Conservation (phyloP, 768 basidiomycete genomes). For the Collybiopsis luxurians region DNA sequence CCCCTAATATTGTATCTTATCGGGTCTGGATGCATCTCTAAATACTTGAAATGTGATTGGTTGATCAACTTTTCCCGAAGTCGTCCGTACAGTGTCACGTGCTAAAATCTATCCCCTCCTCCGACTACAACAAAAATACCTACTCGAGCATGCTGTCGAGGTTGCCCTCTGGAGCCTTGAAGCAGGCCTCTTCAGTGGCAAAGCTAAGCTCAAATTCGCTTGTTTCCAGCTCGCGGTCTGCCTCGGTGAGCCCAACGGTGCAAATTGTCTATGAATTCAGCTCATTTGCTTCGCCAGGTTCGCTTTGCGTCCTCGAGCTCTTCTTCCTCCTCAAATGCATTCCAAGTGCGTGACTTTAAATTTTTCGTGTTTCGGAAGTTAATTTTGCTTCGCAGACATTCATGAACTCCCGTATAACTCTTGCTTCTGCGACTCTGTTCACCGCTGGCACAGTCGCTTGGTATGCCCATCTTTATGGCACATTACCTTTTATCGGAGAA, state of each 20-base stretch:
- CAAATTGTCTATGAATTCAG: conserved; percentile 10
- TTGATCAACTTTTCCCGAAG: conserved; percentile 5
- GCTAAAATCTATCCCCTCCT: conserved; percentile 19
- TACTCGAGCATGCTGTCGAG: conserved; percentile 76
- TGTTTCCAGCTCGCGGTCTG: conserved; percentile 41
- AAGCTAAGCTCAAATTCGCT: conserved; percentile 40
- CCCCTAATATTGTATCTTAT: too few relatives aligned
- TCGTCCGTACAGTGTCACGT: too few relatives aligned
- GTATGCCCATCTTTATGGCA: conserved; percentile 95
- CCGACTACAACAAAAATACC: conserved; percentile 34
- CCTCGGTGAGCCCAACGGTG: conserved; percentile 23
- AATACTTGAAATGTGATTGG: conserved; percentile 33
- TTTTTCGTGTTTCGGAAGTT: conserved; percentile 5
- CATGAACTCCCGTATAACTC: conserved; percentile 67
- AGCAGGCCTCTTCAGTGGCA: conserved; percentile 48
- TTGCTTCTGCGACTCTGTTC: conserved; percentile 72
- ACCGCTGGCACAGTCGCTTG: conserved; percentile 90
- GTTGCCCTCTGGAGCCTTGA: conserved; percentile 74
- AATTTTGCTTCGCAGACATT: conserved; percentile 45
- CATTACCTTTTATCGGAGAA: conserved; percentile 85
- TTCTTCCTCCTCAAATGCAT: conserved; percentile 46
- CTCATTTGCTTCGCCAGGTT: conserved; percentile 39
- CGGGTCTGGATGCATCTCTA: too few relatives aligned
- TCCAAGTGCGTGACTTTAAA: conserved; percentile 52
- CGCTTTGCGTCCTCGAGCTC: conserved; percentile 72